Percentiles rank a stretch among this genome's conserved stretches.
phyloP scores from a whole-genome alignment of 192 early-diverging fungal species.

The Pilobolus umbonatus region DNA sequence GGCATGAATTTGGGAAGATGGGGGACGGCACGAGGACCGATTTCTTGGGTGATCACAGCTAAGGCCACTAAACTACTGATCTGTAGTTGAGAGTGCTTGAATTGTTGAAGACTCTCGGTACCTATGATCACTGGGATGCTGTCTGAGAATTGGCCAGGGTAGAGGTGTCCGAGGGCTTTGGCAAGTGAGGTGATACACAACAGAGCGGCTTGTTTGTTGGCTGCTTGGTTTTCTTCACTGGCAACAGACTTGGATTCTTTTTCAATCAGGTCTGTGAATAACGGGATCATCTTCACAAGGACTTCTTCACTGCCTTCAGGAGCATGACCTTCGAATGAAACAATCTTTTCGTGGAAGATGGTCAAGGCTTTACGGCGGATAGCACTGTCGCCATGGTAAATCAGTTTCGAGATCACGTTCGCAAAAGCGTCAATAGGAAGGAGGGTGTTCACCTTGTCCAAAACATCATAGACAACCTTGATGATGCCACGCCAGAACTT shows the following conservation, averaged over 20 bases:
- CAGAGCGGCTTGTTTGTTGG: conserved; percentile 74
- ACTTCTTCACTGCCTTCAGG: conserved; percentile 38
- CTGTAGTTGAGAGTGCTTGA: conserved; percentile 41
- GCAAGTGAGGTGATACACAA: conserved; percentile 75
- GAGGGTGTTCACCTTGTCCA: conserved; percentile 72
- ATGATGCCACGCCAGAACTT: conserved; percentile 48
- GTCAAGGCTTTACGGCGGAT: conserved; percentile 73
- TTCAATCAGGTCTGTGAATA: conserved; percentile 41
- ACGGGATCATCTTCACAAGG: conserved; percentile 47
- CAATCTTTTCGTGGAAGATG: conserved; percentile 58
- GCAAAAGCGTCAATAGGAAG: conserved; percentile 76
- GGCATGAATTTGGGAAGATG: conserved; percentile 83
- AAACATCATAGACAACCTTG: conserved; percentile 64
- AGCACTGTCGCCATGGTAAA: conserved; percentile 51
- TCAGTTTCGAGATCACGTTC: conserved; percentile 57
- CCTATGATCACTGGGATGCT: conserved; percentile 53
- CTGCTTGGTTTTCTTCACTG: conserved; percentile 35
- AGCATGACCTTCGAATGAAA: conserved; percentile 34
- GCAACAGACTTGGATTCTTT: conserved; percentile 36
- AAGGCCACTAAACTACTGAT: conserved; percentile 56
- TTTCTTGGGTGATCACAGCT: conserved; percentile 53
- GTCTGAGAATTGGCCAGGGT: conserved; percentile 57
- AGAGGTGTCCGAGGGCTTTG: conserved; percentile 53
- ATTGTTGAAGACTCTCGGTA: conserved; percentile 32
- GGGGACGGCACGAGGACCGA: conserved; percentile 76